Conservation (phyloP, 352 stramenopile species). For the Lagenidium giganteum region DNA sequence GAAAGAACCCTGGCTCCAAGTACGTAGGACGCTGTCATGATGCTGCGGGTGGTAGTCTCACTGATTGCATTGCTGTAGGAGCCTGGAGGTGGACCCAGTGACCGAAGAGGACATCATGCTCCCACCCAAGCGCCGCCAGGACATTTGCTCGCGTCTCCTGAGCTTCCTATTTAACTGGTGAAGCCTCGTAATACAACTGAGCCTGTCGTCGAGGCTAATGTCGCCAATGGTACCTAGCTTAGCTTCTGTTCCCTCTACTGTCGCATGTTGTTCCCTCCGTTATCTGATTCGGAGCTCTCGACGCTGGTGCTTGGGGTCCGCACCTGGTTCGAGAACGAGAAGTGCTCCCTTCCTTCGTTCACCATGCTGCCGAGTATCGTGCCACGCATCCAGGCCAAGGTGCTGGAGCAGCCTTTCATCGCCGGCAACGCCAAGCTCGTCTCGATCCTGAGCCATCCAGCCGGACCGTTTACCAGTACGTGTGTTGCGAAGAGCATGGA, state of each 20-base stretch:
- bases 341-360: background rate
- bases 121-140: conserved; percentile 53
- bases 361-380: conserved; percentile 50
- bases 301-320: too few species aligned
- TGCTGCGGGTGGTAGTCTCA: background rate
- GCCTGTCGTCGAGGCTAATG: background rate
- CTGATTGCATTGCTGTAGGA: conserved; percentile 13
- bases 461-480: conserved; percentile 72
- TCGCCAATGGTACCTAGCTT: background rate
- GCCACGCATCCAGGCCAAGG: conserved; percentile 50
- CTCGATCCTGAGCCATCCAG: conserved; percentile 55
- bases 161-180: conserved; percentile 86
- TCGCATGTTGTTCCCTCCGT: too few species aligned
- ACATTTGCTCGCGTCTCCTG: conserved; percentile 79
- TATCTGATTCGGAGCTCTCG: too few species aligned
- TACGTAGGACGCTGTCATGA: conserved; percentile 3
- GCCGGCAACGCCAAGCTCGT: conserved; percentile 46
- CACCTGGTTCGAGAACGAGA: conserved; percentile 1
- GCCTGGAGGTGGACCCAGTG: conserved; percentile 70
- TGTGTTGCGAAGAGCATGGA: background rate
- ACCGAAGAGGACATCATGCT: conserved; percentile 80
- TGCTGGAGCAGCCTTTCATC: conserved; percentile 50
- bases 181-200: conserved; percentile 3
- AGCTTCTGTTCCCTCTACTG: background rate
- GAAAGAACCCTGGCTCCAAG: conserved; percentile 26